Base-by-base conservation (phyloP, 208 protist species). In the Tetramitus jugosus region DNA sequence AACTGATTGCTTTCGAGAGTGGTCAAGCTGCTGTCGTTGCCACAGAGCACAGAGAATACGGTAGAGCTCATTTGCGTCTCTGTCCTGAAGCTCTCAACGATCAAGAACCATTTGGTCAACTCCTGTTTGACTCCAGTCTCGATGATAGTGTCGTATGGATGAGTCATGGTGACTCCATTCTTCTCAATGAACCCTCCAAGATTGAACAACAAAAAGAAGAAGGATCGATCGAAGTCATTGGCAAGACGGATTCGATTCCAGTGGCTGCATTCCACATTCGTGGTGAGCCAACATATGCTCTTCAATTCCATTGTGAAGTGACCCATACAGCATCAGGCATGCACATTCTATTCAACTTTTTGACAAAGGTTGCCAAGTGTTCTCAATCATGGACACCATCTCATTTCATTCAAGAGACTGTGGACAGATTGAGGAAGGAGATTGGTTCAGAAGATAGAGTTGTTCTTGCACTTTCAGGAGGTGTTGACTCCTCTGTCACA, bases 221-320 rank as follows among this genome's bases (percentile, higher is more conserved):
- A 64, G 62, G 69, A 20, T 87, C 85, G 14, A 83, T 91, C 46
- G 87, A 80, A 17, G 77, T 79, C 1, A 60, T 79, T 4, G 85
- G 87, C 0, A 83, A 78, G 46, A 92, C 89, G 77, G 87, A 85
- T 37, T 80, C 43, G 3, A 62, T 88, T 95, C 69, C 84, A 31
- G 52, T 94, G 60, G 88, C 90, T 31, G 91, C 89, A 0, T 87
- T 94, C 52, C 83, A 93, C 77, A 85, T 95, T 80, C 42, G 43
- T 13, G 72, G 81, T 40, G 77, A 84, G 43, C 84, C 86, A 13
- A 81, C 95, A 4, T 97, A 88, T 82, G 94, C 92, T 78, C 87
- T 97, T n/a, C 94, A 98, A 89, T 98, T 98, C 83, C 96, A 98
- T 82, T 95, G 95, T 1, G 96, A 98, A 79, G 96, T 99, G 31